Conservation (phyloP, 2,329 filamentous ascomycete genomes). For the Cadophora sp. region DNA sequence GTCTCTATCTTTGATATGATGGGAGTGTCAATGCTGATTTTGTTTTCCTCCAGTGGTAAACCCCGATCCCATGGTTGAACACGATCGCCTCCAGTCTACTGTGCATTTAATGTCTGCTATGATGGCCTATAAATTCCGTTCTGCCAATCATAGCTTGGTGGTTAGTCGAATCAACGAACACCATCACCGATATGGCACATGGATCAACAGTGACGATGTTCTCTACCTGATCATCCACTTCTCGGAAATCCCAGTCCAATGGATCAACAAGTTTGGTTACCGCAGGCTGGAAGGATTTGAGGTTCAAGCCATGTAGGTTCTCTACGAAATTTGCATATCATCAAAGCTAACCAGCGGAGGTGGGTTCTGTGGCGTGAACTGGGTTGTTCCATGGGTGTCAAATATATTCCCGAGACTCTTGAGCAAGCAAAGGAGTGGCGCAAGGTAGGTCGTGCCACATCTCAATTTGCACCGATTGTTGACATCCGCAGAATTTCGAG, state of each 20-base stretch:
- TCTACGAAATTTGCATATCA: constrained; percentile 10
- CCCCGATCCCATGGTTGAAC: constrained; percentile 24
- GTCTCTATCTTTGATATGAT: no score
- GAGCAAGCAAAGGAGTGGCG: constrained; percentile 29
- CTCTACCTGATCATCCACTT: constrained; percentile 31
- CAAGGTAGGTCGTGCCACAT: constrained; percentile 5
- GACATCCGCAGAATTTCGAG: constrained; percentile 25
- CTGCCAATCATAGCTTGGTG: constrained; percentile 22
- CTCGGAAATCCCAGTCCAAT: constrained; percentile 18
- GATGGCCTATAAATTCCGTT: constrained; percentile 22
- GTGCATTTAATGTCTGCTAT: constrained; percentile 26
- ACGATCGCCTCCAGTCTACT: constrained; percentile 28
- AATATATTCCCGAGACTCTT: constrained; percentile 27
- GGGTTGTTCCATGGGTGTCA: constrained; percentile 24
- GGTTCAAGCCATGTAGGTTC: constrained; percentile 27
- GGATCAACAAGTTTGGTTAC: constrained; percentile 28
- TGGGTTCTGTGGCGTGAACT: constrained; percentile 31
- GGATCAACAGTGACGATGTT: constrained; percentile 30
- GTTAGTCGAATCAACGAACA: constrained; percentile 31
- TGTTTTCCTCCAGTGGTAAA: constrained; percentile 19
- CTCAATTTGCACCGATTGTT: neutral
- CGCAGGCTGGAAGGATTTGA: constrained; percentile 28
- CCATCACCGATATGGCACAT: constrained; percentile 28
- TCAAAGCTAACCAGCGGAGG: neutral
- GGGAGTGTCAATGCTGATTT: neutral